phyloP scores from a whole-genome alignment of 2,329 filamentous ascomycete genomes.

The Aureobasidium melanogenum region DNA sequence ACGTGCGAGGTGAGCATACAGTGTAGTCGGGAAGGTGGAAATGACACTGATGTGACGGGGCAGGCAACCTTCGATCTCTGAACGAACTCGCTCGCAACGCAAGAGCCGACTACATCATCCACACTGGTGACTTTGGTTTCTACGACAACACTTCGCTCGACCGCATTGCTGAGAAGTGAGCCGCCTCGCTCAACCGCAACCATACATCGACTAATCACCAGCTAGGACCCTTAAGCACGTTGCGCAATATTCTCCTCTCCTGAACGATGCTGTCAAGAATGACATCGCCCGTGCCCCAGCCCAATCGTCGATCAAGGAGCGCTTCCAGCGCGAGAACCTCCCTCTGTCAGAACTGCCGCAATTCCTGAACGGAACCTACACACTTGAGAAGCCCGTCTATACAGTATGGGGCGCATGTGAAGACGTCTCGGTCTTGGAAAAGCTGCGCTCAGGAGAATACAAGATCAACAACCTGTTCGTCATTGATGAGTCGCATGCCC shows the following conservation, averaged over 20 bases:
- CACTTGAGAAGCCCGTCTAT: constrained; percentile 92
- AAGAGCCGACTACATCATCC: constrained; percentile 93
- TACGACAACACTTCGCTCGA: constrained; percentile 95
- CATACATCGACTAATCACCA: constrained; percentile 8
- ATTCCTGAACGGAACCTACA: constrained; percentile 79
- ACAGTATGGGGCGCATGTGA: constrained; percentile 99
- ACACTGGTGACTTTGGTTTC: constrained; percentile 98
- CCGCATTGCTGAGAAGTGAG: constrained; percentile 95
- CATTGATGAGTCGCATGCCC: constrained; percentile 94
- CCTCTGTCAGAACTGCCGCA: constrained; percentile 87
- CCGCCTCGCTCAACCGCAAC: constrained; percentile 15
- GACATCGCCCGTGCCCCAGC: constrained; percentile 60
- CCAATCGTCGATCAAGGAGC: constrained; percentile 64
- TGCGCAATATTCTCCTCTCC: constrained; percentile 92
- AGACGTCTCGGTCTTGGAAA: constrained; percentile 93
- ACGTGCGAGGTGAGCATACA: constrained; percentile 38
- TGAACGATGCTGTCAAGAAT: constrained; percentile 65
- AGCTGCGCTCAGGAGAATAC: constrained; percentile 95
- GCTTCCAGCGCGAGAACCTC: constrained; percentile 71
- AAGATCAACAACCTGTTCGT: constrained; percentile 97
- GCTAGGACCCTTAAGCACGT: constrained; percentile 91
- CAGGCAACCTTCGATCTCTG: constrained; percentile 88
- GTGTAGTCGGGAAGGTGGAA: not conserved
- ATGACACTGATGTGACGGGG: constrained; percentile 15
- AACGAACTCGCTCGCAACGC: constrained; percentile 95